Evolutionary conservation across 2,329 filamentous ascomycete species (phyloP).

Genomic region (Aspergillus chevalieri): DNA sequence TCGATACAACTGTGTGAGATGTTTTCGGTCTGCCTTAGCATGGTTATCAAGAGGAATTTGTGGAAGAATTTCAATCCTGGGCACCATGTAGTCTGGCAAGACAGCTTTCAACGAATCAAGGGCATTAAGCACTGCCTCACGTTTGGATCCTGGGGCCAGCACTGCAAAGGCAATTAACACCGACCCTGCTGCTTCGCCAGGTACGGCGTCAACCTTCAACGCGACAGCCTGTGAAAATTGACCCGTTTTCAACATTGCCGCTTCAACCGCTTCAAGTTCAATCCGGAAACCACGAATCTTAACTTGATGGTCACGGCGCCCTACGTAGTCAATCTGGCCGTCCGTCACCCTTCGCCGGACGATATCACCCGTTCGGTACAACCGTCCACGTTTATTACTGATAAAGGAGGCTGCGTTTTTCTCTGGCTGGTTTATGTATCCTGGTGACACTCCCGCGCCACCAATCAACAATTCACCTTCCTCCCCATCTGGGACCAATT

Average conservation of each 20-base stretch:
- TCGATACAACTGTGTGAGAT: constrained; percentile 7
- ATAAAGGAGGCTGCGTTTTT: constrained; percentile 66
- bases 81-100: constrained; percentile 65
- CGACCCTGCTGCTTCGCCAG: constrained; percentile 6
- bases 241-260: constrained; percentile 39
- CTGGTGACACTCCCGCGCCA: constrained; percentile 62
- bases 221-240: constrained; percentile 12
- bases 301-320: constrained; percentile 73
- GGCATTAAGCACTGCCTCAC: constrained; percentile 33
- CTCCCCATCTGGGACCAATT: constrained; percentile 7
- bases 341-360: constrained; percentile 16
- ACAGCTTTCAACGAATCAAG: constrained; percentile 58
- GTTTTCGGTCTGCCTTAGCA: constrained; percentile 53
- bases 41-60: constrained; percentile 66
- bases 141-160: constrained; percentile 43
- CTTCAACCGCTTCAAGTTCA: constrained; percentile 81
- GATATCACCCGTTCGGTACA: constrained; percentile 32
- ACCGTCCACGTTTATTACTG: constrained; percentile 64
- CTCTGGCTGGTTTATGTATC: constrained; percentile 55
- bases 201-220: constrained; percentile 7
- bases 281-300: constrained; percentile 89
- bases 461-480: constrained; percentile 18
- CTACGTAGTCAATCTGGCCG: constrained; percentile 65
- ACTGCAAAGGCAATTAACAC: constrained; percentile 16
- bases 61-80: constrained; percentile 60